phyloP scores from a whole-genome alignment of 1,139 yeast species.

The Candida tunisiensis region DNA sequence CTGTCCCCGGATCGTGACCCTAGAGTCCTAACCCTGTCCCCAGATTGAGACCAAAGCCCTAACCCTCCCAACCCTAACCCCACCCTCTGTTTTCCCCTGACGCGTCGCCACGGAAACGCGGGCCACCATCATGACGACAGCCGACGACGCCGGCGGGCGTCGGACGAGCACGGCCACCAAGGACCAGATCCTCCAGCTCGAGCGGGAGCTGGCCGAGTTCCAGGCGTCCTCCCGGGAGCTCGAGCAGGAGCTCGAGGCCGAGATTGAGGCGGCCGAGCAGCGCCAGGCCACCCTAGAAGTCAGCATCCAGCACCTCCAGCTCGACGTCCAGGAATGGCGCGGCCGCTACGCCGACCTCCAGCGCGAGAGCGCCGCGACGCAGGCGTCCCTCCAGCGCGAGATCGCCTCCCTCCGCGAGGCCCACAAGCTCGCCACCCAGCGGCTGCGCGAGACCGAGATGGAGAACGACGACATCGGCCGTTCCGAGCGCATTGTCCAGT shows the following conservation, averaged over 20 bases:
- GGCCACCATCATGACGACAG: too few species aligned
- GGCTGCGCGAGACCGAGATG: slow-evolving; percentile 22
- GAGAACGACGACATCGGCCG: slow-evolving; percentile 23
- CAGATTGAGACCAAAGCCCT: too few species aligned
- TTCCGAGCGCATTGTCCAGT: slow-evolving; percentile 14
- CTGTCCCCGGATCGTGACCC: too few species aligned
- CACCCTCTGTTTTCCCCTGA: too few species aligned
- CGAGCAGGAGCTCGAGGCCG: slow-evolving; percentile 19
- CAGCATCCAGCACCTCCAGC: slow-evolving; percentile 8
- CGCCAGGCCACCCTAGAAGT: slow-evolving; percentile 11
- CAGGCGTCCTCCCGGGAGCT: slow-evolving; percentile 19
- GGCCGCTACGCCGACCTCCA: slow-evolving; percentile 11
- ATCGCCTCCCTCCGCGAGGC: slow-evolving; percentile 12
- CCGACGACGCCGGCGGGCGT: too few species aligned
- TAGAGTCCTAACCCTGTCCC: too few species aligned
- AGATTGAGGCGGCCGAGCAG: slow-evolving; percentile 18
- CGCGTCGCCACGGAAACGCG: too few species aligned
- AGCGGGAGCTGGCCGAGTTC: slow-evolving; percentile 20
- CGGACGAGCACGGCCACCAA: too few species aligned
- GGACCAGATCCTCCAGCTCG: slow-evolving; percentile 18
- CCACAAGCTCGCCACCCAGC: slow-evolving; percentile 11
- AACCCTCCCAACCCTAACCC: too few species aligned
- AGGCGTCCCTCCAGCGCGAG: slow-evolving; percentile 13
- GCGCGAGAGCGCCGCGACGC: slow-evolving; percentile 13
- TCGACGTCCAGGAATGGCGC: slow-evolving; percentile 11